Evolutionary conservation across 2,329 filamentous ascomycete species (phyloP).

Genomic region (Cladosporium sphaerospermum): DNA sequence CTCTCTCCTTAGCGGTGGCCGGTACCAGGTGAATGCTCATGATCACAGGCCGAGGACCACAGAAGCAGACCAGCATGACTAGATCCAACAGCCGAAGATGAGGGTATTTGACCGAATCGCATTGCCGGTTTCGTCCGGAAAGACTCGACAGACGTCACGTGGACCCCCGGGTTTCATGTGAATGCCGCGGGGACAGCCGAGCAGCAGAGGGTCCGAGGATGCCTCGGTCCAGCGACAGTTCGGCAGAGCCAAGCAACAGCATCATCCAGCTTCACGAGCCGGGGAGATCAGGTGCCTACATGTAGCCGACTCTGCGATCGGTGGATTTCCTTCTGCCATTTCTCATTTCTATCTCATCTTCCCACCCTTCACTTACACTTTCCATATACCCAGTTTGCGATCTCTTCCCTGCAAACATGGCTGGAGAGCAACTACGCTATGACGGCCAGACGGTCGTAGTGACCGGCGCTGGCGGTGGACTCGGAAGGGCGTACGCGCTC

Average conservation of each 20-base stretch:
- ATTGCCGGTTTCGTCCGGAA: too few species aligned
- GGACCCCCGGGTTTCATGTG: neutral
- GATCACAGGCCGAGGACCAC: too few species aligned
- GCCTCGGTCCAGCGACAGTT: too few species aligned
- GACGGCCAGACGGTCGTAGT: slow-evolving; percentile 86
- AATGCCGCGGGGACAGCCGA: slow-evolving; percentile 4
- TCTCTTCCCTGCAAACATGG: slow-evolving; percentile 38
- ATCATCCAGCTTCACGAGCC: too few species aligned
- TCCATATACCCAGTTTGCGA: neutral
- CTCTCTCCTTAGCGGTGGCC: too few species aligned
- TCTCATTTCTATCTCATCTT: neutral
- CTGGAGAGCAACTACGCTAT: slow-evolving; percentile 64
- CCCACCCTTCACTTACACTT: neutral
- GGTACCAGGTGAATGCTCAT: too few species aligned
- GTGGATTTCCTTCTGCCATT: neutral
- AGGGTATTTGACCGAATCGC: too few species aligned
- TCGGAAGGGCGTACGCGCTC: slow-evolving; percentile 71
- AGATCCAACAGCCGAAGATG: too few species aligned
- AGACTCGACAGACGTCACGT: too few species aligned
- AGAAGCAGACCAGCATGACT: too few species aligned
- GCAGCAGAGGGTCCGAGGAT: too few species aligned
- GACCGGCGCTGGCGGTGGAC: slow-evolving; percentile 75
- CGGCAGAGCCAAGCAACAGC: too few species aligned
- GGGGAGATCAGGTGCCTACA: neutral
- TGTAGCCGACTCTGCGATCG: neutral